These are phyloP conservation scores for Cryptosporidium muris DNA, from an alignment of 169 alveolate species.

Conservation along the genomic window DNA sequence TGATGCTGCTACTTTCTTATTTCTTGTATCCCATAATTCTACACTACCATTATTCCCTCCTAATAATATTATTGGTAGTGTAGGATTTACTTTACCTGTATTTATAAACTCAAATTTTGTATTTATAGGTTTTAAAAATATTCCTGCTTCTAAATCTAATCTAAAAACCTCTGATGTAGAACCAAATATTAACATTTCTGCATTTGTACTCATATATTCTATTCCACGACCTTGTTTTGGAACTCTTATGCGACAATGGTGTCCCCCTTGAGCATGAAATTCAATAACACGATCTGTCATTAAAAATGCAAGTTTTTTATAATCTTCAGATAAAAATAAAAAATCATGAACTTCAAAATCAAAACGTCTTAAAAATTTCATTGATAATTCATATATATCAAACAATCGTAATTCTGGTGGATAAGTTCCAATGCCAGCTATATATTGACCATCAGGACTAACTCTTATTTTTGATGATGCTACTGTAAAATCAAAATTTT, in stretches of 20 bases:
- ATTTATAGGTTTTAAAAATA: constrained; percentile 84
- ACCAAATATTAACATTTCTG: constrained; percentile 86
- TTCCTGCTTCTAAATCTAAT: constrained; percentile 87
- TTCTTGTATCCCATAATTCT: constrained; percentile 56
- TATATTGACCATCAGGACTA: constrained; percentile 83
- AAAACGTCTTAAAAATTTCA: constrained; percentile 91
- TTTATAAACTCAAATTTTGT: constrained; percentile 73
- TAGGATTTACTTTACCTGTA: constrained; percentile 52
- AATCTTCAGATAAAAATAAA: constrained; percentile 86
- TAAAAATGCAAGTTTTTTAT: constrained; percentile 87
- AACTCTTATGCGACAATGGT: constrained; percentile 90
- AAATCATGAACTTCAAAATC: constrained; percentile 90
- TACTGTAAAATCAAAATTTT: constrained; percentile 87
- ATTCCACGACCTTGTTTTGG: constrained; percentile 90
- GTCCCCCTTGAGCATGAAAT: constrained; percentile 94
- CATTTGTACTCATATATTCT: constrained; percentile 80
- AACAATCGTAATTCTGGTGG: constrained; percentile 91
- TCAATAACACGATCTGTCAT: constrained; percentile 90
- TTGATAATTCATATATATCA: constrained; percentile 85
- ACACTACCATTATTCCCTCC: constrained; percentile 71
- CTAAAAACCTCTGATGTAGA: constrained; percentile 86
- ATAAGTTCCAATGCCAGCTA: constrained; percentile 87
- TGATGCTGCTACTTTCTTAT: constrained; percentile 45
- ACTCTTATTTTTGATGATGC: constrained; percentile 84
- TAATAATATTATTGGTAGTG: constrained; percentile 55